These are phyloP conservation scores for Penicillium palitans DNA, from an alignment of 2,329 filamentous ascomycete genomes.

Conservation along the genomic window DNA sequence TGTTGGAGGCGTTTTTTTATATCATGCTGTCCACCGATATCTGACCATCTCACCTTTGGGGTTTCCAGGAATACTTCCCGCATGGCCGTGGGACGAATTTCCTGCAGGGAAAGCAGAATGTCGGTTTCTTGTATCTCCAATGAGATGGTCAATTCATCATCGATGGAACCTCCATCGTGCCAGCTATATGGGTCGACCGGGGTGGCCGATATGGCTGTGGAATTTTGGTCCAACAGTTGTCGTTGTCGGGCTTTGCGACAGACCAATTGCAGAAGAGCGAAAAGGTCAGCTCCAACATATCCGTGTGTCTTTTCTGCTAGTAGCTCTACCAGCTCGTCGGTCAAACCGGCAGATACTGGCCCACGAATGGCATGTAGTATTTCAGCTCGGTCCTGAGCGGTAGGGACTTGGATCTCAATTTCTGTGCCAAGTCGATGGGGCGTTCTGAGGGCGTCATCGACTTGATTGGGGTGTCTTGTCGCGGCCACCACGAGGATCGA, in stretches of 20 bases:
- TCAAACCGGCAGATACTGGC: slow-evolving; percentile 49
- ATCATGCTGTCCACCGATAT: slow-evolving; percentile 80
- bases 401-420: slow-evolving; percentile 75
- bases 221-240: slow-evolving; percentile 22
- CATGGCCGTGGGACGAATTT: slow-evolving; percentile 80
- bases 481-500: slow-evolving; percentile 73
- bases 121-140: slow-evolving; percentile 39
- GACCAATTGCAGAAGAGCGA: slow-evolving; percentile 61
- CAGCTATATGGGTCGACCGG: neutral
- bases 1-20: slow-evolving; percentile 69
- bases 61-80: slow-evolving; percentile 86
- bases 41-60: slow-evolving; percentile 79
- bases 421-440: slow-evolving; percentile 65
- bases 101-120: slow-evolving; percentile 57
- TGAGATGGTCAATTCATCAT: slow-evolving; percentile 21
- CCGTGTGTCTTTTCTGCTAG: slow-evolving; percentile 80
- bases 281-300: slow-evolving; percentile 77
- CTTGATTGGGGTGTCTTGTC: slow-evolving; percentile 69
- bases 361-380: slow-evolving; percentile 66
- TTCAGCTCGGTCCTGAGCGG: slow-evolving; percentile 66
- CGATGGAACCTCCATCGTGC: neutral
- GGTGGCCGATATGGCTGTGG: neutral
- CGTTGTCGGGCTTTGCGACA: slow-evolving; percentile 43
- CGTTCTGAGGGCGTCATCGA: slow-evolving; percentile 68
- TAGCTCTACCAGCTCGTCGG: slow-evolving; percentile 55